Evolutionary conservation across 306 rosid species (phyloP).

Genomic region (Dalbergia cochinchinensis): DNA sequence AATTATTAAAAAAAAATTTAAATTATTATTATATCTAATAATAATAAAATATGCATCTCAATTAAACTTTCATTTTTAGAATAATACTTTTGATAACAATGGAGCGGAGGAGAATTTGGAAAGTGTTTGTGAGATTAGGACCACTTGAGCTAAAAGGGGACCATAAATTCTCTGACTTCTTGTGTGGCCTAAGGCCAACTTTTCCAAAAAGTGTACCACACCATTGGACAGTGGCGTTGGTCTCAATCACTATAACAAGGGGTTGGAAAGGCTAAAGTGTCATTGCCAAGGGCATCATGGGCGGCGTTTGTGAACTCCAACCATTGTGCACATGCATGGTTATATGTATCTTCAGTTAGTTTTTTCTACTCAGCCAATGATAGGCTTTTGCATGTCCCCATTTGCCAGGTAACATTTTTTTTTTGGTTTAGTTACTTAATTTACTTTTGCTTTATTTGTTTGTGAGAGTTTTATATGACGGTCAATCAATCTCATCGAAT

Average conservation of each 20-base stretch:
- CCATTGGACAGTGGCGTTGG: conserved; percentile 45
- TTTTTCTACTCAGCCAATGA: conserved; percentile 12
- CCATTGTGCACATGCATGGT: conserved; percentile 55
- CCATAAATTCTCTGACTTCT: conserved; percentile 48
- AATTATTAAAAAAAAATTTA: too few species aligned
- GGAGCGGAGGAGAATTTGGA: conserved; percentile 34
- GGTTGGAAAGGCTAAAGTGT: conserved; percentile 52
- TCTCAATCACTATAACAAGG: conserved; percentile 58
- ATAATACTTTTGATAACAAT: too few species aligned
- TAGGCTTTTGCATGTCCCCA: conserved; percentile 35
- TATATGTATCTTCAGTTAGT: neutral
- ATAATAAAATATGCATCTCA: too few species aligned
- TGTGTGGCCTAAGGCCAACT: conserved; percentile 53
- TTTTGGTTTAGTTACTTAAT: neutral
- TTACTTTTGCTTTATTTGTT: conserved; percentile 4
- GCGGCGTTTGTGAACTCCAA: conserved; percentile 51
- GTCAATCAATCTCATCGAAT: conserved; percentile 38
- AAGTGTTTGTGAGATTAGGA: conserved; percentile 47
- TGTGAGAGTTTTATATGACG: conserved; percentile 1
- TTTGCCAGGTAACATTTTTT: neutral
- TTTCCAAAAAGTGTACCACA: conserved; percentile 61
- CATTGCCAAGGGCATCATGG: conserved; percentile 56
- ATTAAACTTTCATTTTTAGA: too few species aligned
- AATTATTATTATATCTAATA: too few species aligned
- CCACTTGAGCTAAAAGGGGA: conserved; percentile 54